Evolutionary conservation across 2,329 filamentous ascomycete species (phyloP), one percentile per base, ranked within the genome.

Genomic region (Cladorrhinum sp.): DNA sequence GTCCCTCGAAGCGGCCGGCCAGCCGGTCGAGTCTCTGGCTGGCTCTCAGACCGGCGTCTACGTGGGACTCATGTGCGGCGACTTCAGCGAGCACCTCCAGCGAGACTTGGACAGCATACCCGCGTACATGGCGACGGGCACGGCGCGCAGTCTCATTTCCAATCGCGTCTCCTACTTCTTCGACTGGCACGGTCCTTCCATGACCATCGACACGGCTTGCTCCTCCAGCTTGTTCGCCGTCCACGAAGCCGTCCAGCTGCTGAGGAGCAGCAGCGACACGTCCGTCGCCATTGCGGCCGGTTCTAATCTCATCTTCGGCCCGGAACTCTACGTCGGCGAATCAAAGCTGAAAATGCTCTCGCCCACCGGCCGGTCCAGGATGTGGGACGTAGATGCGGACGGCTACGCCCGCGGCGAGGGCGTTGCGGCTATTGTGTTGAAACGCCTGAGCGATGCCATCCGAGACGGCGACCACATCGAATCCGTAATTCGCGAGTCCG

Each of bases 341-440:
- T 8, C 42, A 20, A 73, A 71, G 23, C 62, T 77, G 12, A 68
- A 73, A 30, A 77, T 77, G 67, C 64, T 78, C 0, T 75, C 73
- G 8, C 71, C 73, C 1, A 66, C 72, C 1, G 74, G 75, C 0
- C 71, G 69, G 39, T 78, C 72, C 42, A 70, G 72, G 20, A 74
- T 74, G 63, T 83, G 77, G 69, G 81, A 83, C 62, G 67, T 68
- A 0, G 66, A 67, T 9, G 82, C 78, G 0, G 74, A 81, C 58
- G 83, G 83, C 0, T 86, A 84, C 63, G 80, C 74, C 1, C 74
- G 82, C 14, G 82, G 81, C 1, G 82, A 85, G 62, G 82, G 81
- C 2, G 66, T 79, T 16, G 77, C 73, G 0, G 73, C 75, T 2
- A 39, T 85, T 0, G 61, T 83, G 0, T 60, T 85, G 1, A 85